phyloP scores from a whole-genome alignment of 768 basidiomycete species.

The Sporobolomyces pararoseus region DNA sequence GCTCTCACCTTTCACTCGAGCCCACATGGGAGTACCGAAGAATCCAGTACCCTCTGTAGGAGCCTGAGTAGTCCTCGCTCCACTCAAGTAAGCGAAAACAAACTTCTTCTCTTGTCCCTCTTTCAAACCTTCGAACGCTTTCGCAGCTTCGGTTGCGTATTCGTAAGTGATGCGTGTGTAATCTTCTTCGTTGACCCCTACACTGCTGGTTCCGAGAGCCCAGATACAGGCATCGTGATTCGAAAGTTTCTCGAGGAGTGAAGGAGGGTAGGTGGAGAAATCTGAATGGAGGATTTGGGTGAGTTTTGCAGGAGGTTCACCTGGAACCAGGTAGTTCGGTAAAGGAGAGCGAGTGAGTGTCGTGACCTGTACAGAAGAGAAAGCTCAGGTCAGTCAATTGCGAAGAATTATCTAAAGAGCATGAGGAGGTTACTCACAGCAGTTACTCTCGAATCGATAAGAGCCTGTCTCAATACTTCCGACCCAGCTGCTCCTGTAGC shows the following conservation, averaged over 20 bases:
- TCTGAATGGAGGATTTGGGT: slow-evolving; percentile 19
- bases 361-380: slow-evolving; percentile 6
- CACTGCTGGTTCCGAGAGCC: slow-evolving; percentile 13
- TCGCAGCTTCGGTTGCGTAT: slow-evolving; percentile 37
- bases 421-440: neutral
- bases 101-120: slow-evolving; percentile 40
- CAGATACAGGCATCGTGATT: slow-evolving; percentile 25
- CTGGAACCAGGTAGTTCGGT: slow-evolving; percentile 3
- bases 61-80: slow-evolving; percentile 14
- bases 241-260: slow-evolving; percentile 12
- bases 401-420: no score
- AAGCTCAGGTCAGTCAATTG: no score
- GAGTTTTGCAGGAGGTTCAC: slow-evolving; percentile 13
- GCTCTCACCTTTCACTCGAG: slow-evolving; percentile 27
- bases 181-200: slow-evolving; percentile 22
- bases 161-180: slow-evolving; percentile 48
- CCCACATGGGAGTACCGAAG: slow-evolving; percentile 19
- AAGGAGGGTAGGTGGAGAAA: slow-evolving; percentile 21
- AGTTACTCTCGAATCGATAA: neutral
- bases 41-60: neutral
- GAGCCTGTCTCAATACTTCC: slow-evolving; percentile 23
- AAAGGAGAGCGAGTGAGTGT: slow-evolving; percentile 34
- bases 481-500: slow-evolving; percentile 20
- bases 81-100: slow-evolving; percentile 46
- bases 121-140: neutral